Evolutionary conservation across 2,329 filamentous ascomycete species (phyloP).

Genomic region (Microdochium trichocladiopsis): DNA sequence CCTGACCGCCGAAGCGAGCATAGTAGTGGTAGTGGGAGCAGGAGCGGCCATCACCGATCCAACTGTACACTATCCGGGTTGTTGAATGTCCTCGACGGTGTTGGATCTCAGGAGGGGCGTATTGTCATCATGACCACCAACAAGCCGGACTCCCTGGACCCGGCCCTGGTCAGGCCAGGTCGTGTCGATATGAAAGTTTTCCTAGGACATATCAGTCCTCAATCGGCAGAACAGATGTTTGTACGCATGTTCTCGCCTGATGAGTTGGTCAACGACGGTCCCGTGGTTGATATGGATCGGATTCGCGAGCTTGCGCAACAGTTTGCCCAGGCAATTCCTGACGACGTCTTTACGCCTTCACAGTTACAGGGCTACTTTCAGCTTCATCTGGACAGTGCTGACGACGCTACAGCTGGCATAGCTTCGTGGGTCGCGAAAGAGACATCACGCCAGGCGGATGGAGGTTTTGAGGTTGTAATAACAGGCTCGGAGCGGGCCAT

Average conservation of each 20-base stretch:
- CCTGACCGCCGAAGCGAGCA: not conserved
- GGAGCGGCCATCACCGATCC: constrained; percentile 58
- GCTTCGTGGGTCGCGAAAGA: constrained; percentile 20
- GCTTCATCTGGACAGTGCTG: constrained; percentile 20
- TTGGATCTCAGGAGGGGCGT: constrained; percentile 55
- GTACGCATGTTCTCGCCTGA: constrained; percentile 23
- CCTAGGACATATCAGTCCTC: constrained; percentile 25
- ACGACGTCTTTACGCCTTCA: constrained; percentile 25
- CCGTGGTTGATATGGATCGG: constrained; percentile 3
- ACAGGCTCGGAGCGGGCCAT: not conserved
- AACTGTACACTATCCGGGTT: constrained; percentile 53
- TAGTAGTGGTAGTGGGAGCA: constrained; percentile 39
- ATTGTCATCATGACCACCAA: constrained; percentile 65
- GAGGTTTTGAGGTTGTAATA: constrained; percentile 1
- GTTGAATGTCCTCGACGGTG: constrained; percentile 58
- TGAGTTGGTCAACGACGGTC: not conserved
- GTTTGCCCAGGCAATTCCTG: constrained; percentile 21
- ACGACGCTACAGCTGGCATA: constrained; percentile 17
- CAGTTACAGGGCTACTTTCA: constrained; percentile 28
- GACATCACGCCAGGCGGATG: constrained; percentile 4
- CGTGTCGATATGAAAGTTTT: constrained; percentile 52
- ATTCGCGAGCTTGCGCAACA: constrained; percentile 15
- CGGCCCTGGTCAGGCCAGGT: constrained; percentile 52
- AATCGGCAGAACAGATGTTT: constrained; percentile 26
- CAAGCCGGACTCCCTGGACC: constrained; percentile 50